These are phyloP conservation scores for Wickerhamomyces subpelliculosus DNA, from an alignment of 805 yeast genomes.

Conservation along the genomic window DNA sequence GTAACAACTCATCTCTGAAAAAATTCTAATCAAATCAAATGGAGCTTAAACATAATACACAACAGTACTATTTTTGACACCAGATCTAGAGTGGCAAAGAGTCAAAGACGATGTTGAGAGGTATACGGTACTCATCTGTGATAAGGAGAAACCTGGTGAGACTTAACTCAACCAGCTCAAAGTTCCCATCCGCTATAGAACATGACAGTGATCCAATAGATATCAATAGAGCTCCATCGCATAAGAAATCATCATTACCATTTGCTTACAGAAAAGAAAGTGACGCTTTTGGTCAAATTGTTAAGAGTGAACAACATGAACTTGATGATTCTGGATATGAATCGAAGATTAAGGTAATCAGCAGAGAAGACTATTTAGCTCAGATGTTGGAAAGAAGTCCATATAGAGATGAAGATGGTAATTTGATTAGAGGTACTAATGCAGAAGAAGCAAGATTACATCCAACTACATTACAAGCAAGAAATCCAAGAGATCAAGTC, in stretches of 20 bases:
- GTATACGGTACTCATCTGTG: not conserved
- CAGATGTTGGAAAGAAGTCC: constrained; percentile 16
- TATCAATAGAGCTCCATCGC: not conserved
- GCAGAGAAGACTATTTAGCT: constrained; percentile 27
- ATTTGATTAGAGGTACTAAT: constrained; percentile 7
- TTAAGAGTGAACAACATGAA: constrained; percentile 29
- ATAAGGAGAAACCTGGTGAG: not conserved
- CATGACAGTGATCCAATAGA: not conserved
- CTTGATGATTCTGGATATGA: constrained; percentile 23
- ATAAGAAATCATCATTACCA: constrained; percentile 16
- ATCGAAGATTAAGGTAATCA: constrained; percentile 26
- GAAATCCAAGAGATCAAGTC: constrained; percentile 42
- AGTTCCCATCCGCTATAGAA: not conserved
- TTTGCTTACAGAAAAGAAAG: constrained; percentile 31
- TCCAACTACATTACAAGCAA: constrained; percentile 49
- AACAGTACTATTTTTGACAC: too few relatives aligned
- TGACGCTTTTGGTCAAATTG: constrained; percentile 37
- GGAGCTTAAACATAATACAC: not conserved
- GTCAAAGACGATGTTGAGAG: not conserved
- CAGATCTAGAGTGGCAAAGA: not conserved
- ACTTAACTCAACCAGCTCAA: not conserved
- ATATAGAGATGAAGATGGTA: constrained; percentile 23
- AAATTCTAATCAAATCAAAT: not conserved
- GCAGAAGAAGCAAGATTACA: constrained; percentile 38
- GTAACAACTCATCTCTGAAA: not conserved